Percentiles rank a stretch among this genome's conserved stretches.
Conservation (phyloP, 768 basidiomycete species). For the Harrya chromipes region DNA sequence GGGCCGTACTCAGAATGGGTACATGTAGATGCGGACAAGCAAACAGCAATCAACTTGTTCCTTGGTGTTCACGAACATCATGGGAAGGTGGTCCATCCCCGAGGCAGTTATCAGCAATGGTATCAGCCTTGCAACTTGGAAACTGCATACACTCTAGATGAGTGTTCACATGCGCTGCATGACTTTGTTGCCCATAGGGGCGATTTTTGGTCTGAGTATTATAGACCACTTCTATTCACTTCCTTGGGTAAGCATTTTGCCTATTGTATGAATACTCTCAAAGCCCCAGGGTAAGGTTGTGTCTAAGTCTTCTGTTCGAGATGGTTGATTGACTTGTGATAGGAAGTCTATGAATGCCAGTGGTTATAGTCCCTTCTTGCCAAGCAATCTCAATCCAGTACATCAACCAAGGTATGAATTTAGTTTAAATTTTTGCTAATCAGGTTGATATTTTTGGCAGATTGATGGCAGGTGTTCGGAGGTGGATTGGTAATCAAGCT, state of each 20-base stretch:
- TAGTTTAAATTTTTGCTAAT: slow-evolving; percentile 21
- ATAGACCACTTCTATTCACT: slow-evolving; percentile 80
- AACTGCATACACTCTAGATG: slow-evolving; percentile 61
- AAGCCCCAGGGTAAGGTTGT: slow-evolving; percentile 69
- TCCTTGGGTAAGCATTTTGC: slow-evolving; percentile 86
- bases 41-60: slow-evolving; percentile 96
- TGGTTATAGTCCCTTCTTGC: slow-evolving; percentile 73
- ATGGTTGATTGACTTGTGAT: not conserved
- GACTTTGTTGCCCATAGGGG: slow-evolving; percentile 57
- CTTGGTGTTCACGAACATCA: slow-evolving; percentile 69
- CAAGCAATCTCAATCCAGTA: slow-evolving; percentile 42
- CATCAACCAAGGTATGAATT: slow-evolving; percentile 39
- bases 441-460: slow-evolving; percentile 33
- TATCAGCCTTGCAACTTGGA: slow-evolving; percentile 69
- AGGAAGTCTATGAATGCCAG: slow-evolving; percentile 71
- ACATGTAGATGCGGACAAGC: slow-evolving; percentile 86
- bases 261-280: slow-evolving; percentile 88
- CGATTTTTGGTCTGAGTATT: slow-evolving; percentile 90
- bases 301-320: not conserved
- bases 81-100: slow-evolving; percentile 46
- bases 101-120: slow-evolving; percentile 84
- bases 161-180: slow-evolving; percentile 59
- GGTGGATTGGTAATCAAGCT: slow-evolving; percentile 67
- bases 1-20: not conserved
- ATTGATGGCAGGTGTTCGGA: slow-evolving; percentile 73